Conservation (phyloP, 768 basidiomycete genomes). For the Auricularia auricula-judae region DNA sequence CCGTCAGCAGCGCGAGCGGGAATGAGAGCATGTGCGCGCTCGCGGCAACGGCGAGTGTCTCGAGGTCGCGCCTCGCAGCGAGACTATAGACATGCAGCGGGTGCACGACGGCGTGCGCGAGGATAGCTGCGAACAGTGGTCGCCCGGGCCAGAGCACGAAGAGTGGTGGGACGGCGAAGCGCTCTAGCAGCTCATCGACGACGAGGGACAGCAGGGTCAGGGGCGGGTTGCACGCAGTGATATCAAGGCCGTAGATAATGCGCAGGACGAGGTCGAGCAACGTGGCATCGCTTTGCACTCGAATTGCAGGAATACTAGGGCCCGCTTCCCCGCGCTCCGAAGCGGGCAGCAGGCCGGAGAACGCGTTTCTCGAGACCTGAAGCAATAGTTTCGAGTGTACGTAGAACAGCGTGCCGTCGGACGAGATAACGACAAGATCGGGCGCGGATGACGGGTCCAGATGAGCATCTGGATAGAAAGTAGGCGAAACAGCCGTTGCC, state of each 20-base stretch:
- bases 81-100: slow-evolving; percentile 25
- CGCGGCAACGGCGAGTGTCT: slow-evolving; percentile 10
- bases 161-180: slow-evolving; percentile 1
- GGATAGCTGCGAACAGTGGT: slow-evolving; percentile 35
- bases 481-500: too few relatives aligned
- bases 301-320: not conserved
- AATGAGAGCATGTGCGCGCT: slow-evolving; percentile 6
- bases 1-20: slow-evolving; percentile 9
- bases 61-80: slow-evolving; percentile 9
- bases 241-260: slow-evolving; percentile 58
- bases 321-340: too few relatives aligned
- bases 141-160: not conserved
- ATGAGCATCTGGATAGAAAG: too few relatives aligned
- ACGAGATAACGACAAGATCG: too few relatives aligned
- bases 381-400: too few relatives aligned
- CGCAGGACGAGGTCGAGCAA: slow-evolving; percentile 68
- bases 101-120: slow-evolving; percentile 54
- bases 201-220: not conserved
- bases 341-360: too few relatives aligned
- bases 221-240: slow-evolving; percentile 58
- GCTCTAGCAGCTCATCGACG: not conserved
- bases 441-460: too few relatives aligned
- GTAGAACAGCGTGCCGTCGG: too few relatives aligned
- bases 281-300: slow-evolving; percentile 17
- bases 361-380: too few relatives aligned